Base-by-base conservation (phyloP, 305 asterid genomes). In the Fraxinus sp. region DNA sequence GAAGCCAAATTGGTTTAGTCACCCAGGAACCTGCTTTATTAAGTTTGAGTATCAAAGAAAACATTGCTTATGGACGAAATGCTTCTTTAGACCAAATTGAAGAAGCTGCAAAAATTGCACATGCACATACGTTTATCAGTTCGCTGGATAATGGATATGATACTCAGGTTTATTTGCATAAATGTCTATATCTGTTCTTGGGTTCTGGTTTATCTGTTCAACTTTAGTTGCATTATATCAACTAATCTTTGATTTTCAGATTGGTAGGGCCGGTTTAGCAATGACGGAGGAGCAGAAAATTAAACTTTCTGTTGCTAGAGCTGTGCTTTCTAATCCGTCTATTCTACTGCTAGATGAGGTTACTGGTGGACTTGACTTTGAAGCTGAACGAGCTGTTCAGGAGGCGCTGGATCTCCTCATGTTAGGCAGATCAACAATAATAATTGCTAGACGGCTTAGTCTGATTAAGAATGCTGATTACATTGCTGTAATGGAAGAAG, bases 401-500 rank as follows among this genome's bases (percentile, higher is more conserved):
- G 97, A 90, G 86, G 97, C 98, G 74, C 89, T 97, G 83, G 98
- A 97, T 90, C 98, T 97, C 81, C 97, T 93, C 85, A 97, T 97
- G 99, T 86, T 97, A 85, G 98, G 99, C 28, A 91, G 99, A 87
- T 97, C 99, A 80, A 97, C 98, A 35, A 94, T 97, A 84, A 97
- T 97, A 82, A 97, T 97, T 68, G 99, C 99, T 77, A 93, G 99
- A 81, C 93, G 97, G 80, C 92, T 97, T 77, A 94, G 98, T 87
- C 93, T 97, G 62, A 94, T 97, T 79, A 92, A 90, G 87, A 97
- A 94, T 90, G 98, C 99, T 81, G 98, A 97, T 90, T 97, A 91
- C 89, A 97, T 97, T 83, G 98, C 98, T 44, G 99, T 97, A 79
- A 97, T 97, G 99, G 99, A 97, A 89, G 99, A 97, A 92, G 99